A percentile compares a stretch with the other conserved stretches of the same genome.
Evolutionary conservation across 2,329 filamentous ascomycete species (phyloP).

Genomic region (Colletotrichum sp.): DNA sequence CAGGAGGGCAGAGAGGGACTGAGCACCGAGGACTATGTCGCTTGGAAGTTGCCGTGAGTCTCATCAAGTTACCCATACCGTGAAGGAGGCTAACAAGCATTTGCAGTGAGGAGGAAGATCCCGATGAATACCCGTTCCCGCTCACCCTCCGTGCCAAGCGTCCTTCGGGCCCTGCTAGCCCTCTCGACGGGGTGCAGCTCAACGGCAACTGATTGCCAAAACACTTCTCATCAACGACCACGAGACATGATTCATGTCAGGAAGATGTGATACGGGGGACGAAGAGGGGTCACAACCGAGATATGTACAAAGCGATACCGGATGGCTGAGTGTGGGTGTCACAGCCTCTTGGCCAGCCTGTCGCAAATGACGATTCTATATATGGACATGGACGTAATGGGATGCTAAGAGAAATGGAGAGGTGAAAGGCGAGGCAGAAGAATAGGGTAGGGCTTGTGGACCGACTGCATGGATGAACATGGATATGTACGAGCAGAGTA

Average conservation of each 20-base stretch:
- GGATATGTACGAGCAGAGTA: conserved; percentile 21
- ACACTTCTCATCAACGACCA: not conserved
- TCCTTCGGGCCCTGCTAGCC: conserved; percentile 40
- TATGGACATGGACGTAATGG: conserved; percentile 19
- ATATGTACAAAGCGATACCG: not conserved
- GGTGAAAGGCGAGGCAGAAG: conserved; percentile 1
- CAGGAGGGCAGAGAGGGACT: conserved; percentile 94
- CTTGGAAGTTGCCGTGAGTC: conserved; percentile 97
- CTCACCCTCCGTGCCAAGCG: conserved; percentile 62
- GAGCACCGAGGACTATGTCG: conserved; percentile 95
- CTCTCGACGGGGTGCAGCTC: conserved; percentile 45
- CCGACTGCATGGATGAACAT: conserved; percentile 9
- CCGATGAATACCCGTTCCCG: conserved; percentile 70
- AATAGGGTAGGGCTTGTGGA: not conserved
- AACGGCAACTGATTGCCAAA: conserved; percentile 20
- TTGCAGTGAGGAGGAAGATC: conserved; percentile 87
- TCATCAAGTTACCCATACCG: not conserved
- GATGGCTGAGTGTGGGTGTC: not conserved
- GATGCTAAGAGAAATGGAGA: not conserved
- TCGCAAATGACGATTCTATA: conserved; percentile 12
- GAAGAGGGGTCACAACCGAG: not conserved
- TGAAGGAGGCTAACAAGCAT: conserved; percentile 31
- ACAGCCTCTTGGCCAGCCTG: not conserved
- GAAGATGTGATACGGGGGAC: not conserved
- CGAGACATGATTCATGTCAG: not conserved